Evolutionary conservation across 2,329 filamentous ascomycete species (phyloP), one percentile per base, ranked within the genome.

Genomic region (Cladosporium austrohemisphaericum): DNA sequence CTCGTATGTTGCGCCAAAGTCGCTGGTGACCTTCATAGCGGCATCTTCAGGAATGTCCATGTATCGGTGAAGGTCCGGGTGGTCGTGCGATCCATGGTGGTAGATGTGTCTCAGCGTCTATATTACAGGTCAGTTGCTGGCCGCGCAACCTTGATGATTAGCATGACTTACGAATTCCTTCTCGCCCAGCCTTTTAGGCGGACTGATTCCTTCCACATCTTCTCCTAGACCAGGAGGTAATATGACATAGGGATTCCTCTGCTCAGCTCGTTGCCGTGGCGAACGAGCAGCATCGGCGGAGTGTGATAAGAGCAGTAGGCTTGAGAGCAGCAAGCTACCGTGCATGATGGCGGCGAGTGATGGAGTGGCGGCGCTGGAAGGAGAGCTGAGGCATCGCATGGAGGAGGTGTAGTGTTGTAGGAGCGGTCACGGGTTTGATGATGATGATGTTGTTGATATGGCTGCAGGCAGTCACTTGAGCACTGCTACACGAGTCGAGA

Each of bases 51-150:
- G 71, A 25, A 96, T 74, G 66, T 97, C 89, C 53, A 85, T 76
- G 59, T 81, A 84, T 51, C 85, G 79, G 67, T 96, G 88, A 13
- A 96, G 79, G 4, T 77, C 70, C 2, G 91, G 91, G 58, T 95
- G 81, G 58, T 79, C 73, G 67, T 92, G 80, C 32, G 88, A 86
- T 51, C 92, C 92, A 71, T 95, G 91, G 66, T 96, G 91, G 70
- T 88, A 93, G 62, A 97, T 84, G 69, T 98, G 92, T 60, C 89
- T 84, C 50, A 98, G 79, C 5, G 78, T 83, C 72, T 78, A 66
- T 9, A 14, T 26, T 13, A 25, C 14, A 4, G 6, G 19, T 37
- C 18, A 38, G 44, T 29, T 45, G 46, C 36, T 8, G n/a, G 6
- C n/a, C 7, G 28, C 9, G 50, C 23, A 31, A n/a, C 23, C 11